A percentile compares a stretch with the other conserved stretches of the same genome.
Conservation (phyloP, 805 yeast species). For the Saturnispora mendoncae region DNA sequence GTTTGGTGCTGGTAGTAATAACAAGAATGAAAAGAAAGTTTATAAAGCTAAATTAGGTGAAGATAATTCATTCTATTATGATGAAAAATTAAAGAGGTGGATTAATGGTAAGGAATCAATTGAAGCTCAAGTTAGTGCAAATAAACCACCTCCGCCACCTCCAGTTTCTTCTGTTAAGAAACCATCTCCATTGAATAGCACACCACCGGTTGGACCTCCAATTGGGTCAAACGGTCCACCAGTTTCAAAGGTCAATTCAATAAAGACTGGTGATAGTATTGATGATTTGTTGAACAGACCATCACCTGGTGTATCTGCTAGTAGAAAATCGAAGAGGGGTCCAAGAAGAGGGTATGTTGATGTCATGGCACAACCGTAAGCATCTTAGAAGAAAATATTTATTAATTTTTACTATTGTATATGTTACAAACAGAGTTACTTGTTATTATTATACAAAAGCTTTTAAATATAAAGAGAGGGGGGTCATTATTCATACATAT, state of each 20-base stretch:
- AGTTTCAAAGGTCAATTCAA: not conserved
- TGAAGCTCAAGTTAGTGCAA: slow-evolving; percentile 50
- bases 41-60: slow-evolving; percentile 78
- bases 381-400: not conserved
- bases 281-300: slow-evolving; percentile 25
- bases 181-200: slow-evolving; percentile 21
- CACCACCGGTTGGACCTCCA: slow-evolving; percentile 24
- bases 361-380: slow-evolving; percentile 38
- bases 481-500: too few species aligned
- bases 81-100: slow-evolving; percentile 83
- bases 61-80: slow-evolving; percentile 63
- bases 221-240: slow-evolving; percentile 12
- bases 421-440: too few species aligned
- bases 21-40: slow-evolving; percentile 59
- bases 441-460: too few species aligned
- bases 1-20: slow-evolving; percentile 46
- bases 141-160: slow-evolving; percentile 68
- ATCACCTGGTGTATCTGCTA: slow-evolving; percentile 23
- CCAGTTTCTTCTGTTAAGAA: slow-evolving; percentile 1
- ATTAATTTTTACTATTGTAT: too few species aligned
- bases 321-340: slow-evolving; percentile 42
- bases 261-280: slow-evolving; percentile 8
- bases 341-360: slow-evolving; percentile 55
- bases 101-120: slow-evolving; percentile 58
- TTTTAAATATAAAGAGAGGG: too few species aligned